A percentile compares a stretch with the other conserved stretches of the same genome.
phyloP scores from a whole-genome alignment of 331 rosid species.

The Acacia pycnantha region DNA sequence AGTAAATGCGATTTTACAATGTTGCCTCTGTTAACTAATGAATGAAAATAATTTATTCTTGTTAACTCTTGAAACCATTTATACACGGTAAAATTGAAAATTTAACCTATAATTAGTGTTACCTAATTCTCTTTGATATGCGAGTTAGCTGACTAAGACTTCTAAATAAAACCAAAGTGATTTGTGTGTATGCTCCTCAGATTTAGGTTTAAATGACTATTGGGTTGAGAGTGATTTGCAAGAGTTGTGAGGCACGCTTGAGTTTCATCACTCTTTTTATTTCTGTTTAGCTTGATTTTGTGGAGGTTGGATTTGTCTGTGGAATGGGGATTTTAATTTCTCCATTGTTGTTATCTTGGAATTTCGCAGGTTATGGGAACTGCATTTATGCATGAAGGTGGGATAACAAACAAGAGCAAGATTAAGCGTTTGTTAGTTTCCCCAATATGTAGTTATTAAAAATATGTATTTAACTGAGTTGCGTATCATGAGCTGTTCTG shows the following conservation, averaged over 20 bases:
- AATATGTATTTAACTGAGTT: neutral
- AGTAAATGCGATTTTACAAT: too few species aligned
- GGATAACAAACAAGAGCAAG: neutral
- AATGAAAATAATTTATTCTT: too few species aligned
- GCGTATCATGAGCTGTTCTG: neutral
- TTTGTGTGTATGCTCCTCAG: neutral
- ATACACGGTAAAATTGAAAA: too few species aligned
- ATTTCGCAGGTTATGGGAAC: slow-evolving; percentile 71
- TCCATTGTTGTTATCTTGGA: neutral
- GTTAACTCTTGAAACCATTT: too few species aligned
- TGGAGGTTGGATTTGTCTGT: neutral
- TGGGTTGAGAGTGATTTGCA: neutral
- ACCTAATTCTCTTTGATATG: too few species aligned
- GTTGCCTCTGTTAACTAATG: too few species aligned
- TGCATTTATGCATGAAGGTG: slow-evolving; percentile 67
- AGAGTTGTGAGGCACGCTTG: neutral
- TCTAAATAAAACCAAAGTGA: too few species aligned
- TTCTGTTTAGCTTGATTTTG: neutral
- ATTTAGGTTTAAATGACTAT: neutral
- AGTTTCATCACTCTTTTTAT: neutral
- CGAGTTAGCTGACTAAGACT: too few species aligned
- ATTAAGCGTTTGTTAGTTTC: slow-evolving; percentile 22
- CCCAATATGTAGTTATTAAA: neutral
- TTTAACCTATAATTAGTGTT: too few species aligned
- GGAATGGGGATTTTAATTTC: neutral